Evolutionary conservation across 371 early-diverging fungal species (phyloP), one percentile per base, ranked within the genome.

Genomic region (Dinochytrium kinnereticum): DNA sequence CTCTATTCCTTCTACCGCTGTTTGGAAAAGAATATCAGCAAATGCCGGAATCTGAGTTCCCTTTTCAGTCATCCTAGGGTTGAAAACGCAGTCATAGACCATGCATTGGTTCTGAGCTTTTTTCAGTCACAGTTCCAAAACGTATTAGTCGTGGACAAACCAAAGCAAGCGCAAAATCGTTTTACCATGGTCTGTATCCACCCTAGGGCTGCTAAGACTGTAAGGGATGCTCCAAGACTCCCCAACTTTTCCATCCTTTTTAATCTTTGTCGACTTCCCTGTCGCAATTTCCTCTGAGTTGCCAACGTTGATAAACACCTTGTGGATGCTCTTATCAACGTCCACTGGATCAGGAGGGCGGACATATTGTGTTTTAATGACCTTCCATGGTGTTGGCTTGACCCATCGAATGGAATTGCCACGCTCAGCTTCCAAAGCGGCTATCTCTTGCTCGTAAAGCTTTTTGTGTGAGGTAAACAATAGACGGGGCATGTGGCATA

Each of bases 281-380:
- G 50, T 74, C 34, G 70, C 74, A 36, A 88, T 73, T 51, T 86
- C 86, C 21, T 74, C 1, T 21, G 80, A 78, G 5, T 76, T 64
- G 72, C 85, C 83, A 13, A 88, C 73, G 68, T 88, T 88, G 37
- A 88, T 69, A 70, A 84, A 88, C 0, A 81, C 85, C 71, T 84
- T 86, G 13, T 57, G 36, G 31, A 71, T 75, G 0, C 66, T 76
- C 21, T 70, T 71, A 17, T 70, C 37, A 36, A 74, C 64, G 31
- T 69, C 71, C 15, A 44, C 51, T 1, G 69, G 33, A 24, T 53
- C 51, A 49, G 76, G 74, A 33, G 53, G 74, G 24, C 64, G 51
- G 38, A 50, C 59, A 38, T 74, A 71, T 40, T 24, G n/a, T 0
- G 86, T 83, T 66, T 87, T 86, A 39, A 88, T 24, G 19, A 82